Evolutionary conservation across 2,329 filamentous ascomycete species (phyloP), one percentile per base, ranked within the genome.

Genomic region (Ophiostoma fasciatum): DNA sequence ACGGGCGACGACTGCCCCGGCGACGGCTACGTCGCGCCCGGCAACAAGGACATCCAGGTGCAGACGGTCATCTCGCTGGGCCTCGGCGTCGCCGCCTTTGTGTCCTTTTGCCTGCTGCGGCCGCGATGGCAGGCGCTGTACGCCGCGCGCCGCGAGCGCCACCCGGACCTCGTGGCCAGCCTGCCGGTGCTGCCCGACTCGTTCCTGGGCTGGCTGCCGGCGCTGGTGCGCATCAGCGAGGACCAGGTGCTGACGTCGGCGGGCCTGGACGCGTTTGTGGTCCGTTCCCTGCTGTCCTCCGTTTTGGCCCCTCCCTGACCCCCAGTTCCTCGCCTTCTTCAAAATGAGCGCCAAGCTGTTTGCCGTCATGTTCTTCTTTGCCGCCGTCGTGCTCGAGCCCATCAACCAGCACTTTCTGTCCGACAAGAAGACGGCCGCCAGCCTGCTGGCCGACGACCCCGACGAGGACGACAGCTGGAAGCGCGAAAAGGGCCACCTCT

Each of bases 101-200:
- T 85, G 22, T 63, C 73, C 15, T 93, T 93, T 48, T 90, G 82
- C 52, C 74, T 82, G 61, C 64, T 98, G 19, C 79, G 90, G 33
- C 85, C 87, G 45, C 76, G 84, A 74, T 98, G 90, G 90, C 80
- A 82, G 33, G 70, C 77, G 17, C 69, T 98, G 1, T 98, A 96
- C 55, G 79, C 85, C 22, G 90, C 90, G 31, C 75, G 90, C 39
- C 77, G 78, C 49, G 77, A 81, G 44, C 73, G 73, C 46, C 65
- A 77, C 51, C 61, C 63, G 27, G 54, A 58, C 21, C 58, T 65
- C 44, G 59, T 67, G 18, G 58, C 65, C 42, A 59, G 66, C 21
- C 65, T 96, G 15, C 92, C 90, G 7, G 68, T 78, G 23, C 70
- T 98, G 9, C 82, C 88, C 14, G 74, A 87, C 51, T 80, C 73